Conservation (phyloP, 257 asterid species). For the Rhazya stricta region DNA sequence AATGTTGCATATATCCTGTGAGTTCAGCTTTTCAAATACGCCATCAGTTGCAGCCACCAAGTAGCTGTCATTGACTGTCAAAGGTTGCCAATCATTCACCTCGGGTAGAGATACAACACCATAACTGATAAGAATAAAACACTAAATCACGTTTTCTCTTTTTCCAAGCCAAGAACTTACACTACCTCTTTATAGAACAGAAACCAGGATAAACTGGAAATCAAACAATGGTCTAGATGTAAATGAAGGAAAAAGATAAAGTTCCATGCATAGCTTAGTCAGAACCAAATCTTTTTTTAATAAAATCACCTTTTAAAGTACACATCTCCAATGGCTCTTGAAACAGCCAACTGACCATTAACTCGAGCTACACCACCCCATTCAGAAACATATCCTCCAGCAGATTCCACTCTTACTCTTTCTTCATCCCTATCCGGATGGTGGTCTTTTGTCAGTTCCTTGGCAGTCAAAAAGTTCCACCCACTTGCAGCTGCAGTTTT, state of each 20-base stretch:
- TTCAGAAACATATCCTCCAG: slow-evolving; percentile 83
- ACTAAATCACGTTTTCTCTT: slow-evolving; percentile 22
- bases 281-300: slow-evolving; percentile 3
- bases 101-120: slow-evolving; percentile 97
- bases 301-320: slow-evolving; percentile 75
- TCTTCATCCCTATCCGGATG: slow-evolving; percentile 97
- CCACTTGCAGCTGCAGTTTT: slow-evolving; percentile 68
- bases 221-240: background rate
- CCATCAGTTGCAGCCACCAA: slow-evolving; percentile 93
- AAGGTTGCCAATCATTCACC: slow-evolving; percentile 91
- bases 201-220: background rate
- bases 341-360: slow-evolving; percentile 89
- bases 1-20: slow-evolving; percentile 85
- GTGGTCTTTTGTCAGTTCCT: slow-evolving; percentile 89
- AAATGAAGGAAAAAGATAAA: background rate
- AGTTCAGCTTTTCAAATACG: slow-evolving; percentile 71
- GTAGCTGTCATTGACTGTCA: slow-evolving; percentile 76
- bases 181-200: background rate
- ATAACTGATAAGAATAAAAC: slow-evolving; percentile 50
- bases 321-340: slow-evolving; percentile 91
- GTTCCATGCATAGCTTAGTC: background rate
- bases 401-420: slow-evolving; percentile 73
- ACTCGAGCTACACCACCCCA: slow-evolving; percentile 97
- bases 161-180: background rate
- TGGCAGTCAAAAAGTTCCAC: slow-evolving; percentile 60